These are phyloP conservation scores for Blastobotrys muscicola DNA, from an alignment of 805 yeast genomes.

Conservation along the genomic window DNA sequence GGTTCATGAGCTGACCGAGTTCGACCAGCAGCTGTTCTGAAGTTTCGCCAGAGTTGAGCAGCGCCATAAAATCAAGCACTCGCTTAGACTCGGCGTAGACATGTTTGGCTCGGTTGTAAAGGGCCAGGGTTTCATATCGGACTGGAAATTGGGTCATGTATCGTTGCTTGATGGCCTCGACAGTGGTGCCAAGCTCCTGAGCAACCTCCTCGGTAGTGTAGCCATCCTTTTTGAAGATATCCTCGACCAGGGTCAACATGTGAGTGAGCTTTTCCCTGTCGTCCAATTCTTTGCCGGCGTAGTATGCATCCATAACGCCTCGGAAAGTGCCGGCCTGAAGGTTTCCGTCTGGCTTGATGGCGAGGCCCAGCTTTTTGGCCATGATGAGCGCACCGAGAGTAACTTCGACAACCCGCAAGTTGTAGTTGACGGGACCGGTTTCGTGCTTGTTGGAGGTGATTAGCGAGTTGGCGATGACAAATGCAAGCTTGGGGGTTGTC, in stretches of 20 bases:
- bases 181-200: slow-evolving; percentile 32
- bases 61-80: slow-evolving; percentile 41
- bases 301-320: slow-evolving; percentile 50
- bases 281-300: slow-evolving; percentile 38
- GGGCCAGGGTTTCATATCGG: slow-evolving; percentile 43
- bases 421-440: slow-evolving; percentile 62
- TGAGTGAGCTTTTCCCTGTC: slow-evolving; percentile 33
- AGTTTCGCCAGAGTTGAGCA: slow-evolving; percentile 26
- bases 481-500: slow-evolving; percentile 36
- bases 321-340: slow-evolving; percentile 50
- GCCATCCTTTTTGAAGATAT: slow-evolving; percentile 36
- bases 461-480: slow-evolving; percentile 55
- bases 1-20: slow-evolving; percentile 50
- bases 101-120: slow-evolving; percentile 51
- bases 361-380: slow-evolving; percentile 39
- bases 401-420: slow-evolving; percentile 63
- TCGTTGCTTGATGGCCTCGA: slow-evolving; percentile 34
- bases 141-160: slow-evolving; percentile 51
- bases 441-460: slow-evolving; percentile 56
- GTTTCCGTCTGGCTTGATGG: slow-evolving; percentile 39
- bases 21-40: slow-evolving; percentile 30
- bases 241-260: slow-evolving; percentile 38
- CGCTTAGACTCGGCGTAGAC: slow-evolving; percentile 54
- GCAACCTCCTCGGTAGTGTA: slow-evolving; percentile 43
- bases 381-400: slow-evolving; percentile 55